Conservation (phyloP, 2,329 filamentous ascomycete genomes). For the Exophiala aquamarina region DNA sequence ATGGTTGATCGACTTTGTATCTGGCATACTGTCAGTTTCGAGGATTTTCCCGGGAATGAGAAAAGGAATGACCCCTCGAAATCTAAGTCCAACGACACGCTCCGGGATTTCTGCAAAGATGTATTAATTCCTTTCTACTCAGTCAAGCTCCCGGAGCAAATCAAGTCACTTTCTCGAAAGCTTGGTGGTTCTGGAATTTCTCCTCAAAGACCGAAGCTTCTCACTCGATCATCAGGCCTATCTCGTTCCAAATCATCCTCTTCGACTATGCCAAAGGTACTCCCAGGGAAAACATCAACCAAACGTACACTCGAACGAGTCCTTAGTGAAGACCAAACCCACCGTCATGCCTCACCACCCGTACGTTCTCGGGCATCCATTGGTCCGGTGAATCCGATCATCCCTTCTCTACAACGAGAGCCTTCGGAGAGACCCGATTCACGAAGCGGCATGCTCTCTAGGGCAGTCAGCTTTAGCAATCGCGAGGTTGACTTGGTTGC, state of each 20-base stretch:
- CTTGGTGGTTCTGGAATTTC: slow-evolving; percentile 44
- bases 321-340: slow-evolving; percentile 44
- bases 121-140: slow-evolving; percentile 52
- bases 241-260: slow-evolving; percentile 52
- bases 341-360: slow-evolving; percentile 35
- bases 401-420: slow-evolving; percentile 40
- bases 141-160: slow-evolving; percentile 47
- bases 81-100: slow-evolving; percentile 39
- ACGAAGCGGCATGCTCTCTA: slow-evolving; percentile 45
- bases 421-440: slow-evolving; percentile 40
- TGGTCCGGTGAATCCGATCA: slow-evolving; percentile 32
- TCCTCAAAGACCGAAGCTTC: slow-evolving; percentile 35
- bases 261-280: slow-evolving; percentile 37
- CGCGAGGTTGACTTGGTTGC: slow-evolving; percentile 51
- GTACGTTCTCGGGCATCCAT: slow-evolving; percentile 44
- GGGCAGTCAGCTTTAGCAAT: slow-evolving; percentile 45
- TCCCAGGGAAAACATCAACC: slow-evolving; percentile 33
- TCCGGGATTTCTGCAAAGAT: slow-evolving; percentile 51
- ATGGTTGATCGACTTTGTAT: slow-evolving; percentile 51
- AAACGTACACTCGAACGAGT: slow-evolving; percentile 47
- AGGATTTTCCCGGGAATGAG: slow-evolving; percentile 34
- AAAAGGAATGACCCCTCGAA: slow-evolving; percentile 13
- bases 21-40: slow-evolving; percentile 49
- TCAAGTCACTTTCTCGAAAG: slow-evolving; percentile 47
- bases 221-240: slow-evolving; percentile 18